Base-by-base conservation (phyloP, 768 basidiomycete genomes). In the Cyathus striatus region DNA sequence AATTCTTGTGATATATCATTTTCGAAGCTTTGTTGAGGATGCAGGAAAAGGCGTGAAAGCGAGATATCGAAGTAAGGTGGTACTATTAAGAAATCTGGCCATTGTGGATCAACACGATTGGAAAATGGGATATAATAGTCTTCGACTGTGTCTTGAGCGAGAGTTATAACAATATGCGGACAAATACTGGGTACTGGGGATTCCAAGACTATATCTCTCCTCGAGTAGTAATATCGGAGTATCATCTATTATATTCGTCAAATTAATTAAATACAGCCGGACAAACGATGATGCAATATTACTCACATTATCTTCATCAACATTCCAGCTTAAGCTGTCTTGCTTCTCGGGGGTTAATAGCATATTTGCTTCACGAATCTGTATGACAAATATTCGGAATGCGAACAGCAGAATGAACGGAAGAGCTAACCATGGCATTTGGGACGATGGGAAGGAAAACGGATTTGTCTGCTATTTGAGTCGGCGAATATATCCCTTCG, bases 141-240 rank as follows among this genome's bases (percentile, higher is more conserved):
- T 24, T 68, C 59, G 49, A 59, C 57, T 2, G 47, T 51, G 34
- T 71, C 64, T 42, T 64, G 58, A 40, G 70, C 66, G 27, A 70
- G 67, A n/a, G 75, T 73, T 35, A 80, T 68, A 39, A 77, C 74
- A 42, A 81, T 74, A 54, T 76, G 75, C 0, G 78, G 78, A 1
- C 64, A 55, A 5, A 60, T 27, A 5, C 66, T 47, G 5, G 74
- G 72, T 42, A 43, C 42, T 16, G 53, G 43, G 18, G 75, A 78
- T 43, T 76, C 72, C 10, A 77, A 45, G 18, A 77, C 65, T 10
- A 77, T 57, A 45, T 70, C 70, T 10, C 56, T 52, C 12, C 52
- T 55, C 21, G 53, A 48, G 24, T 45, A 42, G 24, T 58, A 61
- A 13, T 40, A 37, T 30, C 52, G 44, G 16, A 66, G 53, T 24